Percentiles rank a stretch among this genome's conserved stretches.
These are phyloP conservation scores for Paramecium caudatum DNA, from an alignment of 73 alveolate species.

Conservation along the genomic window DNA sequence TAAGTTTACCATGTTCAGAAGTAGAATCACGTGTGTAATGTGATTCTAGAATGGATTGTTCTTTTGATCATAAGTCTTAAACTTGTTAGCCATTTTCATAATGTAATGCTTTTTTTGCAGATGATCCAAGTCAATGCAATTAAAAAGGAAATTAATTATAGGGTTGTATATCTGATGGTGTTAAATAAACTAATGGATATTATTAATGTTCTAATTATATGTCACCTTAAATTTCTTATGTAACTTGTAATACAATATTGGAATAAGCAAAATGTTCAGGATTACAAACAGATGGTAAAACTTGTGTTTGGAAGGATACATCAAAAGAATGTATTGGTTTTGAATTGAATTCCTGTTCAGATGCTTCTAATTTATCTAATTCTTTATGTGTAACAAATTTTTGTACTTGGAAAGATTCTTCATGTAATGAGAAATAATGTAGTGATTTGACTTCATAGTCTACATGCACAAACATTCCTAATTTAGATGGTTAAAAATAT, in stretches of 20 bases:
- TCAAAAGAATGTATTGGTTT: not conserved
- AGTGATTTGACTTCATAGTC: constrained; percentile 1
- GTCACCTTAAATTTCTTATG: not conserved
- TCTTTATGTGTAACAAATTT: not conserved
- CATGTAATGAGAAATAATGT: not conserved
- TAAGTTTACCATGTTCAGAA: not conserved
- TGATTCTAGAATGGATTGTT: not conserved
- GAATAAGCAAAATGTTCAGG: not conserved
- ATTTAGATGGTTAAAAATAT: constrained; percentile 1
- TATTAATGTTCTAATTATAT: constrained; percentile 4
- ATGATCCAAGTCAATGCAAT: not conserved
- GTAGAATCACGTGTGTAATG: not conserved
- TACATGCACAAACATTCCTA: not conserved
- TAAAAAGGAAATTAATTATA: not conserved
- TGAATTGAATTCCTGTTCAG: not conserved
- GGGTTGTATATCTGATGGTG: constrained; percentile 32
- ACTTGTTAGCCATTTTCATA: constrained; percentile 2
- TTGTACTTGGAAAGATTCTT: not conserved
- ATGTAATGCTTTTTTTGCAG: constrained; percentile 32
- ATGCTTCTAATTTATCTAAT: not conserved
- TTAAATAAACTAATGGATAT: not conserved
- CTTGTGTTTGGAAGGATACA: constrained; percentile 3
- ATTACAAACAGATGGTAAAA: not conserved
- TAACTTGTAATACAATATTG: not conserved
- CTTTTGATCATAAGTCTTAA: constrained; percentile 15